Evolutionary conservation across 345 rosid genomes (phyloP).

Genomic region (Psidium friedrichsthalianum): DNA sequence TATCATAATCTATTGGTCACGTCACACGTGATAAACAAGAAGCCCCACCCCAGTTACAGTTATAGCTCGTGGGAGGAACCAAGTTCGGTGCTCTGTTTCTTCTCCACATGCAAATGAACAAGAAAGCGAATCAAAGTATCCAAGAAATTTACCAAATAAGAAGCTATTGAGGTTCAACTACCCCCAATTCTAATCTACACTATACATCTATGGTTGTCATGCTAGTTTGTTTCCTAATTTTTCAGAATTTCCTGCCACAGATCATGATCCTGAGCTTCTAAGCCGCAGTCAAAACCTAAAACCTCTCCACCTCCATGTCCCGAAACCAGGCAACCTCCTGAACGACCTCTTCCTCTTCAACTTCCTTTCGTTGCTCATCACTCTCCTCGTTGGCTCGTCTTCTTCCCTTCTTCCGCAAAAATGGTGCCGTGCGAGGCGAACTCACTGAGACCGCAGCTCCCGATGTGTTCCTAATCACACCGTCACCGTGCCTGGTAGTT

Average conservation of each 20-base stretch:
- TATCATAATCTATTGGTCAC: neutral
- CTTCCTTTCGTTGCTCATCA: neutral
- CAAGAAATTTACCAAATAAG: neutral
- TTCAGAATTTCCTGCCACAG: conserved; percentile 21
- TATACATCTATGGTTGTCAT: neutral
- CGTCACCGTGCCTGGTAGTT: neutral
- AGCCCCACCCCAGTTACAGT: neutral
- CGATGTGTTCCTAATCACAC: neutral
- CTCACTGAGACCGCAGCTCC: neutral
- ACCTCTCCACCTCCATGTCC: conserved; percentile 17
- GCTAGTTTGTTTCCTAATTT: neutral
- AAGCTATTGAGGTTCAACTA: neutral
- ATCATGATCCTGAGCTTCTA: conserved; percentile 31
- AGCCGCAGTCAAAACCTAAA: conserved; percentile 22
- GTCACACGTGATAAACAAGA: neutral
- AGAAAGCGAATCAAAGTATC: neutral
- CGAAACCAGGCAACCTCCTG: conserved; percentile 33
- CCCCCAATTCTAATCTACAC: neutral
- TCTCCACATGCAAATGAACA: neutral
- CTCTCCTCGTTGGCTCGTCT: neutral
- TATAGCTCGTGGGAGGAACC: neutral
- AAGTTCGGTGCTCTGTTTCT: neutral
- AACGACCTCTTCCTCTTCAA: conserved; percentile 36
- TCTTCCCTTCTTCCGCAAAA: neutral
- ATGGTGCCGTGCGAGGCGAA: neutral